Conservation (phyloP, 208 protist species). For the Balamuthia mandrillaris region DNA sequence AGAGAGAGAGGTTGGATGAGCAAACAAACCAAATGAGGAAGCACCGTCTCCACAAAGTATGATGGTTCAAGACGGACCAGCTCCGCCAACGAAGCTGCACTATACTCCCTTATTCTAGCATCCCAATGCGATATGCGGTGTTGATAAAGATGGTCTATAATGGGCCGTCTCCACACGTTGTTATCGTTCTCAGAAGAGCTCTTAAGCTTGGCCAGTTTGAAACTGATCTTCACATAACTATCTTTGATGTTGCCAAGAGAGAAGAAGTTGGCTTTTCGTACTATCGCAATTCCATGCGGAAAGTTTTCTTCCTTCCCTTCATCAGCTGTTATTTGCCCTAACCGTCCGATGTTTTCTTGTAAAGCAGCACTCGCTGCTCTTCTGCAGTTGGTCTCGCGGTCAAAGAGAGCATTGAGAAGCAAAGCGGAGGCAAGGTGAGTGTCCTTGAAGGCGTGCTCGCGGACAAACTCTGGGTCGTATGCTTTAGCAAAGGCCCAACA, state of each 20-base stretch:
- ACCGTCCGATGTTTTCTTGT: slow-evolving; percentile 80
- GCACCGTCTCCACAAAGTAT: neutral
- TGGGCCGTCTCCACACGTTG: slow-evolving; percentile 71
- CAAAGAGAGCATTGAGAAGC: slow-evolving; percentile 80
- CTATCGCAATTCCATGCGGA: slow-evolving; percentile 93
- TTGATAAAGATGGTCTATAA: slow-evolving; percentile 84
- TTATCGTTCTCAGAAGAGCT: neutral
- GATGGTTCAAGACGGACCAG: slow-evolving; percentile 59
- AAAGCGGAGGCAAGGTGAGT: slow-evolving; percentile 73
- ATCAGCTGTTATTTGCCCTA: slow-evolving; percentile 62
- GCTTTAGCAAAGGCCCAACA: slow-evolving; percentile 96
- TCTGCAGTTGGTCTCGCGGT: slow-evolving; percentile 81
- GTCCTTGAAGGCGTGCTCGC: slow-evolving; percentile 66
- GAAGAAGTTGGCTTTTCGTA: slow-evolving; percentile 94
- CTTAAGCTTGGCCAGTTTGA: slow-evolving; percentile 52
- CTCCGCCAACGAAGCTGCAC: slow-evolving; percentile 75
- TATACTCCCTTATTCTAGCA: slow-evolving; percentile 75
- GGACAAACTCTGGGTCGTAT: slow-evolving; percentile 86
- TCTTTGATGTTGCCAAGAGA: slow-evolving; percentile 83
- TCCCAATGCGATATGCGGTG: slow-evolving; percentile 70
- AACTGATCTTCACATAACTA: slow-evolving; percentile 83
- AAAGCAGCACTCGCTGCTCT: slow-evolving; percentile 77
- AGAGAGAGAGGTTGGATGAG: too few relatives aligned
- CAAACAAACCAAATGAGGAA: neutral
- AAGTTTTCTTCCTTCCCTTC: slow-evolving; percentile 88